Evolutionary conservation across 2,329 filamentous ascomycete species (phyloP).

Genomic region (Aspergillus ustus): DNA sequence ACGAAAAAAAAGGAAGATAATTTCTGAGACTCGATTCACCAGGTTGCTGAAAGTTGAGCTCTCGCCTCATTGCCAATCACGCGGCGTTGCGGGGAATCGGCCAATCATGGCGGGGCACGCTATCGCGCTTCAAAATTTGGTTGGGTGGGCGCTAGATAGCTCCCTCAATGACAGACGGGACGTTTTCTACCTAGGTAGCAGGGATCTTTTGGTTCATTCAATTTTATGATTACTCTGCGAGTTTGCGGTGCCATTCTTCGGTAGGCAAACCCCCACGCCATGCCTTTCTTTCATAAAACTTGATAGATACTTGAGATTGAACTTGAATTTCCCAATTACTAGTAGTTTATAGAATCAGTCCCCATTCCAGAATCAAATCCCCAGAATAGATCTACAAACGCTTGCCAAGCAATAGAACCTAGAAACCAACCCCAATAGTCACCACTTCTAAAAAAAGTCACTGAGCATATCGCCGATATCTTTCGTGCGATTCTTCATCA

Average conservation of each 20-base stretch:
- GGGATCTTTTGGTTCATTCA: background rate
- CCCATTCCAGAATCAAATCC: background rate
- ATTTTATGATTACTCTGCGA: background rate
- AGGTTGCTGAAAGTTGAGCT: constrained; percentile 7
- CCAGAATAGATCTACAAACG: too few relatives aligned
- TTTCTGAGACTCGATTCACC: background rate
- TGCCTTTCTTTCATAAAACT: background rate
- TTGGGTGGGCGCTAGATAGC: background rate
- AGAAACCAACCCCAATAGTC: background rate
- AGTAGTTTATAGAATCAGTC: background rate
- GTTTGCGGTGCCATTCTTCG: too few relatives aligned
- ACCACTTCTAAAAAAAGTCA: constrained; percentile 31
- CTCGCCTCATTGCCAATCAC: constrained; percentile 17
- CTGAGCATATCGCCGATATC: constrained; percentile 35
- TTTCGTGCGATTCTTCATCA: constrained; percentile 33
- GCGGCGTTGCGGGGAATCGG: constrained; percentile 26
- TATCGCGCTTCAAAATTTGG: constrained; percentile 12
- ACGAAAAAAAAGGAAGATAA: background rate
- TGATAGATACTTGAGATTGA: background rate
- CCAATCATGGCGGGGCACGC: constrained; percentile 25
- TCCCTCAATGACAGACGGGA: background rate
- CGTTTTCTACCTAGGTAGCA: too few relatives aligned
- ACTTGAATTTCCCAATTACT: background rate
- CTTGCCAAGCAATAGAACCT: too few relatives aligned
- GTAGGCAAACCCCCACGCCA: background rate